Percentiles rank a stretch among this genome's conserved stretches.
phyloP scores from a whole-genome alignment of 371 early-diverging fungal genomes.

The Mycotypha africana region DNA sequence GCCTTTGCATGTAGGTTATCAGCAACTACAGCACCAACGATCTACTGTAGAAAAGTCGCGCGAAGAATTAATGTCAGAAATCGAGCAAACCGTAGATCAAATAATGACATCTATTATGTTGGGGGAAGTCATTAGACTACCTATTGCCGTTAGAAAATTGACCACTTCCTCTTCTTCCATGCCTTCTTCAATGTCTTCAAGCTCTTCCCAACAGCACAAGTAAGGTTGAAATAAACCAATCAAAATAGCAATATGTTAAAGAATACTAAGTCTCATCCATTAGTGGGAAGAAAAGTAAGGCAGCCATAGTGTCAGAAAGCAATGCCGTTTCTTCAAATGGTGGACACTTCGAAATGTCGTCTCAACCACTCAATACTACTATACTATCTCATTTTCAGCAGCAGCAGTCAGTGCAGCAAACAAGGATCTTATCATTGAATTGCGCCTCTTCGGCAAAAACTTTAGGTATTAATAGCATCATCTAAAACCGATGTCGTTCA shows the following conservation, averaged over 20 bases:
- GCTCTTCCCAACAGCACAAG: neutral
- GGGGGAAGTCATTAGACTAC: conserved; percentile 4
- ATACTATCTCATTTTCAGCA: too few species aligned
- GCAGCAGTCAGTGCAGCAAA: neutral
- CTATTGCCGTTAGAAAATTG: neutral
- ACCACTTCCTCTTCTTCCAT: neutral
- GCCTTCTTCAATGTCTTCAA: too few species aligned
- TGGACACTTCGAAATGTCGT: too few species aligned
- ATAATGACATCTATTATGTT: conserved; percentile 3
- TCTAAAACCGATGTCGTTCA: neutral
- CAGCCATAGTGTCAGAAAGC: too few species aligned
- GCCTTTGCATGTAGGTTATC: too few species aligned
- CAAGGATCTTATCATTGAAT: too few species aligned
- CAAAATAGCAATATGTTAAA: too few species aligned
- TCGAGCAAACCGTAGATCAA: conserved; percentile 10
- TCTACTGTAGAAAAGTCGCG: conserved; percentile 9
- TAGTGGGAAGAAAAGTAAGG: too few species aligned
- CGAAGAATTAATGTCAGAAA: conserved; percentile 8
- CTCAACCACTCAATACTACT: too few species aligned
- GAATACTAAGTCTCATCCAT: too few species aligned
- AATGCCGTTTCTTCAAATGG: too few species aligned
- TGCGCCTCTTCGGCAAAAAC: neutral
- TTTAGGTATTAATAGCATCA: neutral
- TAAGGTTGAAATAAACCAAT: too few species aligned
- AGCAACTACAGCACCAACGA: neutral